Evolutionary conservation across 179 eudicot genomes (phyloP).

Genomic region (Carnegiea gigantea): DNA sequence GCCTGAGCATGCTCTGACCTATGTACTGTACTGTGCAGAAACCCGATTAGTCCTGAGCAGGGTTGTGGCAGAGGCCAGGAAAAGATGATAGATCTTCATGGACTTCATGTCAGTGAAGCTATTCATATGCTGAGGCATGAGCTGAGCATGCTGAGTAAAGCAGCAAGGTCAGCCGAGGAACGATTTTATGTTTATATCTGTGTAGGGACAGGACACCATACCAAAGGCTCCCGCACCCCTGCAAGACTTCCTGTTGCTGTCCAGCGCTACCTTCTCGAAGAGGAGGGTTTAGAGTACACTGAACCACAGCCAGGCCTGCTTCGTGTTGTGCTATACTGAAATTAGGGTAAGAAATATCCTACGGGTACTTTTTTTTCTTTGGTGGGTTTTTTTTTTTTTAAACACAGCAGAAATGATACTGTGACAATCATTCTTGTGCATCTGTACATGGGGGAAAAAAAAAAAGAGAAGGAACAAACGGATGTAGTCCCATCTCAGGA

Average conservation of each 20-base stretch:
- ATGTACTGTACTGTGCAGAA: slow-evolving; percentile 47
- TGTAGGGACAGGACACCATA: slow-evolving; percentile 97
- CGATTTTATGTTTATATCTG: slow-evolving; percentile 67
- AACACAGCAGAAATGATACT: slow-evolving; percentile 21
- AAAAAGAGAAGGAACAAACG: slow-evolving; percentile 14
- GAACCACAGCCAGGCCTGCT: slow-evolving; percentile 97
- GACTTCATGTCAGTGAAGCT: slow-evolving; percentile 87
- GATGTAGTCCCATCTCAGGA: slow-evolving; percentile 23
- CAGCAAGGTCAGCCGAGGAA: slow-evolving; percentile 72
- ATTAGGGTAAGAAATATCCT: slow-evolving; percentile 32
- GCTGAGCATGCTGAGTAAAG: slow-evolving; percentile 53
- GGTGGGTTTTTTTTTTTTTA: slow-evolving; percentile 16
- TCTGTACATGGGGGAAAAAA: slow-evolving; percentile 25
- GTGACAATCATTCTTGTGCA: slow-evolving; percentile 30
- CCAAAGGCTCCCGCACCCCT: slow-evolving; percentile 85
- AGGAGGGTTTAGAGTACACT: slow-evolving; percentile 81
- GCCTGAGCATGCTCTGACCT: slow-evolving; percentile 17
- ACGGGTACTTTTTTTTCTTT: neutral
- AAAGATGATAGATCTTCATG: slow-evolving; percentile 88
- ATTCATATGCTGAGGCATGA: slow-evolving; percentile 75
- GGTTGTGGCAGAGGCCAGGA: slow-evolving; percentile 51
- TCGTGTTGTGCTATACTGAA: slow-evolving; percentile 74
- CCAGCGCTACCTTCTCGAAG: slow-evolving; percentile 87
- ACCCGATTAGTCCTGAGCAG: slow-evolving; percentile 42
- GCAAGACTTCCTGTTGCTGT: slow-evolving; percentile 84